Evolutionary conservation across 2,329 filamentous ascomycete species (phyloP).

Genomic region (Fusarium sp.): DNA sequence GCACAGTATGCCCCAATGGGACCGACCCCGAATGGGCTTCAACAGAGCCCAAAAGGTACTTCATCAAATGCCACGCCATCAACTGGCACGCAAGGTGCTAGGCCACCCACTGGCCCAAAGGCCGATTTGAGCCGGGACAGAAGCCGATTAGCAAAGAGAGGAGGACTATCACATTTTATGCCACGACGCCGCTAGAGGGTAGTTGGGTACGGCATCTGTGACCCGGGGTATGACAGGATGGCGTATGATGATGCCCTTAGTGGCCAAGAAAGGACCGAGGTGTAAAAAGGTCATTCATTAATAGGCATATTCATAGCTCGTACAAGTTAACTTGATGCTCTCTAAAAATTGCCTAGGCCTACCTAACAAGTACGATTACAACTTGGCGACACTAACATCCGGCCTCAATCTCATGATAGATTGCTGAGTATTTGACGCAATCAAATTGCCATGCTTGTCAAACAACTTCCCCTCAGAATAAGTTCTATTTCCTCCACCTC

Average conservation of each 20-base stretch:
- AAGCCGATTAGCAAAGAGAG: not conserved
- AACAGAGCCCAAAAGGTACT: not conserved
- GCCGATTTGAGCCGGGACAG: not conserved
- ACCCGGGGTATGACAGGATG: not conserved
- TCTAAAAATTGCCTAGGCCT: not conserved
- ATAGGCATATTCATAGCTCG: too few species aligned
- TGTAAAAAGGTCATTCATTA: not conserved
- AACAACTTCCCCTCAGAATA: constrained; percentile 59
- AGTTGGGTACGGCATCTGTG: not conserved
- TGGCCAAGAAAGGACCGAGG: not conserved
- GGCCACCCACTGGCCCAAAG: not conserved
- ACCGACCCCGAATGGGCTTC: not conserved
- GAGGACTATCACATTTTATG: not conserved
- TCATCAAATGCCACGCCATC: not conserved
- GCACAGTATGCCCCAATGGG: not conserved
- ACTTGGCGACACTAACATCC: constrained; percentile 13
- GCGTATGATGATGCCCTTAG: not conserved
- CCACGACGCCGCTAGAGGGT: not conserved
- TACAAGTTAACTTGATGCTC: not conserved
- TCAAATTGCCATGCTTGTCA: constrained; percentile 56
- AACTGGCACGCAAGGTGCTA: not conserved
- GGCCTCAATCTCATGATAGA: constrained; percentile 48
- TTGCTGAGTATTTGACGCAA: constrained; percentile 63
- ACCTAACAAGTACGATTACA: not conserved
- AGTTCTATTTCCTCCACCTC: constrained; percentile 55